phyloP scores from a whole-genome alignment of 441 rosid species.

The Brassica hybrid region DNA sequence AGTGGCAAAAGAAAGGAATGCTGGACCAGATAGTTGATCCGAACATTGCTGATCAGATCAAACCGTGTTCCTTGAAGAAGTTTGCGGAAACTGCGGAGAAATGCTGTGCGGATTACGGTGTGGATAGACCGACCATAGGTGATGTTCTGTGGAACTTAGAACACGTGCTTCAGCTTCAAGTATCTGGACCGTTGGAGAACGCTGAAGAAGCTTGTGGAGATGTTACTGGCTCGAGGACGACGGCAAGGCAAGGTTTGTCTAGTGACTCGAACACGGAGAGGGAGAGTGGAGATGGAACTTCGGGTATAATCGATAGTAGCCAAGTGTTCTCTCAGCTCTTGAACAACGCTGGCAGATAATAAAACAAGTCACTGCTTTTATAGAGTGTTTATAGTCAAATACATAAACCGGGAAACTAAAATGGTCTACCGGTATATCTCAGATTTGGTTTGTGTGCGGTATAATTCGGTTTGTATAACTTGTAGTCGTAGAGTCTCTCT shows the following conservation, averaged over 20 bases:
- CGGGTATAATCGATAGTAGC: conserved; percentile 58
- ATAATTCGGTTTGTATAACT: conserved; percentile 12
- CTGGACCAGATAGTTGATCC: conserved; percentile 72
- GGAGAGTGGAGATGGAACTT: conserved; percentile 48
- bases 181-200: conserved; percentile 52
- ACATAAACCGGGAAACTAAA: conserved; percentile 32
- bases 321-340: conserved; percentile 87
- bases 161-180: conserved; percentile 73
- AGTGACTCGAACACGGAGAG: conserved; percentile 38
- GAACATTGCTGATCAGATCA: conserved; percentile 63
- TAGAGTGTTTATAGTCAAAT: conserved; percentile 3
- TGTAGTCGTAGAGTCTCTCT: conserved; percentile 5
- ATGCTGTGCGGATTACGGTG: conserved; percentile 91
- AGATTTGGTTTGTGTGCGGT: conserved; percentile 30
- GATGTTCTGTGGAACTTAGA: conserved; percentile 95
- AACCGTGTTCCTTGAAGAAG: conserved; percentile 68
- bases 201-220: conserved; percentile 40
- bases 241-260: conserved; percentile 39
- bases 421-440: conserved; percentile 28
- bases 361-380: not conserved
- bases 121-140: conserved; percentile 89
- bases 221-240: conserved; percentile 14
- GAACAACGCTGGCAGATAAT: conserved; percentile 74
- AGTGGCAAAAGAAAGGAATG: conserved; percentile 86
- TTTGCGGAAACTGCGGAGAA: conserved; percentile 92